Conservation (phyloP, 148 eudicot species). For the Rheum nobile region DNA sequence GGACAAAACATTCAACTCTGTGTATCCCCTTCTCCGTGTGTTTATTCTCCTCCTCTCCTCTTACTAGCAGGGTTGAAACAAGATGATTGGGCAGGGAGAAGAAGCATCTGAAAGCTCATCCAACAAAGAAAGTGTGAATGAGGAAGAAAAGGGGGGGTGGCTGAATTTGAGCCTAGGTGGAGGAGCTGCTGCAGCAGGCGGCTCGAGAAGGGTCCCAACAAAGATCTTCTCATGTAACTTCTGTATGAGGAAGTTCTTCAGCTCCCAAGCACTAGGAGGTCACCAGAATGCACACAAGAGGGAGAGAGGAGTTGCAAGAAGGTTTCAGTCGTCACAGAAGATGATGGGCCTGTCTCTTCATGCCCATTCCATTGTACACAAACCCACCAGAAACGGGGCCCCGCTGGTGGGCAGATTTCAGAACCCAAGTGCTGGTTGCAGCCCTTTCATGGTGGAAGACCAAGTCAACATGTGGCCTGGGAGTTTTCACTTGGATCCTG, state of each 20-base stretch:
- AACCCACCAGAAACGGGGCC: constrained; percentile 25
- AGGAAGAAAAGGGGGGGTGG: constrained; percentile 27
- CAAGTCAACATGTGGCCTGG: constrained; percentile 45
- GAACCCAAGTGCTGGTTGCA: constrained; percentile 10
- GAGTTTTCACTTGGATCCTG: constrained; percentile 33
- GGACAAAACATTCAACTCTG: constrained; percentile 4
- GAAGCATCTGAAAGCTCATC: constrained; percentile 9
- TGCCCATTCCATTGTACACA: constrained; percentile 54
- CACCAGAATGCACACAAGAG: constrained; percentile 87
- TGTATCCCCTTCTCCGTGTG: not conserved
- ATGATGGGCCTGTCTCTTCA: constrained; percentile 49
- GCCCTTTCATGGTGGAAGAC: constrained; percentile 18
- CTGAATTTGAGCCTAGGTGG: constrained; percentile 36
- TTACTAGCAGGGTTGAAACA: too few relatives aligned
- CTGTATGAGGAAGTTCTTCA: constrained; percentile 69
- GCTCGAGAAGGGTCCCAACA: constrained; percentile 24
- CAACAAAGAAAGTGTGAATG: constrained; percentile 16
- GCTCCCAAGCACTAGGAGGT: constrained; percentile 82
- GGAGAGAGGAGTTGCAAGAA: constrained; percentile 56
- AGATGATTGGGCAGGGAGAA: constrained; percentile 19
- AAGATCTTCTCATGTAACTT: constrained; percentile 64
- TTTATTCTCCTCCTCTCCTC: not conserved
- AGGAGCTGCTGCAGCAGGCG: not conserved
- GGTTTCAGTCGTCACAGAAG: constrained; percentile 42
- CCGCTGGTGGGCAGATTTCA: constrained; percentile 19